These are phyloP conservation scores for Corrigiola litoralis DNA, from an alignment of 179 eudicot genomes.

Conservation along the genomic window DNA sequence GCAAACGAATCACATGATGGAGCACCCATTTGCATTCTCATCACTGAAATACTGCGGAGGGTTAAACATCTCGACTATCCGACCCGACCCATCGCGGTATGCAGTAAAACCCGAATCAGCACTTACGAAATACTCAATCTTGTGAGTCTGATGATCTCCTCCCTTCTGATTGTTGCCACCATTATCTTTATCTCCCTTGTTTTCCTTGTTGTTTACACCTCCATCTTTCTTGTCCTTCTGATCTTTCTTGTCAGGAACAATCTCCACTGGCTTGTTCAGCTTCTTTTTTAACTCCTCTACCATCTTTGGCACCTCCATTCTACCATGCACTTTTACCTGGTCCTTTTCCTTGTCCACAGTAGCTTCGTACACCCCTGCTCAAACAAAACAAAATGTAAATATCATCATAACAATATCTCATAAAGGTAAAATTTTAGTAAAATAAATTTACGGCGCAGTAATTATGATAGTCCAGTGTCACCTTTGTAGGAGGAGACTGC, in stretches of 20 bases:
- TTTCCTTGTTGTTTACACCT: conserved; percentile 10
- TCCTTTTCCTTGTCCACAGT: conserved; percentile 50
- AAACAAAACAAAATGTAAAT: neutral
- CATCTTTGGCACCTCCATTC: conserved; percentile 45
- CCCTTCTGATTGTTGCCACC: too few relatives aligned
- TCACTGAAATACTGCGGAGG: too few relatives aligned
- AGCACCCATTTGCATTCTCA: too few relatives aligned
- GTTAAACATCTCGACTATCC: too few relatives aligned
- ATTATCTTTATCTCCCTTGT: neutral
- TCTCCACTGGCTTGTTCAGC: conserved; percentile 48
- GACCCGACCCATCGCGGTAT: too few relatives aligned
- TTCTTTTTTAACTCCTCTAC: conserved; percentile 36
- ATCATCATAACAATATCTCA: neutral
- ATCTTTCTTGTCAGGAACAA: conserved; percentile 56
- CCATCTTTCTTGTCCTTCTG: conserved; percentile 28
- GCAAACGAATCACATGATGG: too few relatives aligned
- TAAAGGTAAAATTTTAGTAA: neutral
- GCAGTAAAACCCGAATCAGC: too few relatives aligned
- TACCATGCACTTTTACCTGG: conserved; percentile 53
- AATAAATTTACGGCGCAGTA: neutral
- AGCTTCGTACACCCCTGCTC: conserved; percentile 47
- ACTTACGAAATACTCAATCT: too few relatives aligned
- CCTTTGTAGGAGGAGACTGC: conserved; percentile 45
- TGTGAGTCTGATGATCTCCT: too few relatives aligned
- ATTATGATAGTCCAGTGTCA: neutral